A percentile compares a stretch with the other conserved stretches of the same genome.
These are phyloP conservation scores for Cryphonectria carpinicola DNA, from an alignment of 2,329 filamentous ascomycete species.

Conservation along the genomic window DNA sequence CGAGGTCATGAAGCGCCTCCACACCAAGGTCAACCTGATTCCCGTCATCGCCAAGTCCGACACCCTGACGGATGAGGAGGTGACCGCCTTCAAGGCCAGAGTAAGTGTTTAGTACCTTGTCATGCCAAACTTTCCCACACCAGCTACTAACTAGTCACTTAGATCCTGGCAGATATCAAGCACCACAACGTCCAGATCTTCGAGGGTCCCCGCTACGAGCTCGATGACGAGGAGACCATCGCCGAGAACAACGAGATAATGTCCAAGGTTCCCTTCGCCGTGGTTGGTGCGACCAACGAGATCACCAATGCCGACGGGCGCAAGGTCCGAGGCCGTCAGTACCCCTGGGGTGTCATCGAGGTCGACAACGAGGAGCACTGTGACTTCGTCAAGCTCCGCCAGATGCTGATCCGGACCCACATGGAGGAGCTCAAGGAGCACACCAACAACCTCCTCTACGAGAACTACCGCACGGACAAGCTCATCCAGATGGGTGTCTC, in stretches of 20 bases:
- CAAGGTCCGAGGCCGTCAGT: conserved; percentile 92
- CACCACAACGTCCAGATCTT: conserved; percentile 99
- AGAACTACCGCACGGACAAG: conserved; percentile 99
- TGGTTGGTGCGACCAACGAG: conserved; percentile 95
- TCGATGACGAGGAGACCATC: conserved; percentile 99
- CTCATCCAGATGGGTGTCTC: conserved; percentile 97
- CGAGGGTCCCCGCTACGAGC: conserved; percentile 96
- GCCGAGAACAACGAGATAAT: conserved; percentile 99
- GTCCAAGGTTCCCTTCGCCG: conserved; percentile 98
- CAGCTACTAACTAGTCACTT: conserved; percentile 29
- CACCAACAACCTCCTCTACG: conserved; percentile 98
- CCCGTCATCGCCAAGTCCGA: conserved; percentile 99
- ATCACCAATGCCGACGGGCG: conserved; percentile 89
- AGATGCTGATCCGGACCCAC: conserved; percentile 99
- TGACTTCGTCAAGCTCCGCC: conserved; percentile 98
- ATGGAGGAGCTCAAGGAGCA: conserved; percentile 99
- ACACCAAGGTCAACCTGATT: conserved; percentile 99
- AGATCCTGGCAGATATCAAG: conserved; percentile 97
- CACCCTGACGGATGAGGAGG: conserved; percentile 96
- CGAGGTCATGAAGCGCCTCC: conserved; percentile 98
- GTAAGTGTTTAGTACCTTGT: conserved; percentile 59
- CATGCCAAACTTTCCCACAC: neutral
- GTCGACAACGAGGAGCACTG: conserved; percentile 99
- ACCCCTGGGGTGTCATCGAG: conserved; percentile 98
- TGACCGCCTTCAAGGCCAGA: conserved; percentile 90